A percentile compares a stretch with the other conserved stretches of the same genome.
Evolutionary conservation across 202 grass and related monocot genomes (phyloP).

Genomic region (Digitaria exilis): DNA sequence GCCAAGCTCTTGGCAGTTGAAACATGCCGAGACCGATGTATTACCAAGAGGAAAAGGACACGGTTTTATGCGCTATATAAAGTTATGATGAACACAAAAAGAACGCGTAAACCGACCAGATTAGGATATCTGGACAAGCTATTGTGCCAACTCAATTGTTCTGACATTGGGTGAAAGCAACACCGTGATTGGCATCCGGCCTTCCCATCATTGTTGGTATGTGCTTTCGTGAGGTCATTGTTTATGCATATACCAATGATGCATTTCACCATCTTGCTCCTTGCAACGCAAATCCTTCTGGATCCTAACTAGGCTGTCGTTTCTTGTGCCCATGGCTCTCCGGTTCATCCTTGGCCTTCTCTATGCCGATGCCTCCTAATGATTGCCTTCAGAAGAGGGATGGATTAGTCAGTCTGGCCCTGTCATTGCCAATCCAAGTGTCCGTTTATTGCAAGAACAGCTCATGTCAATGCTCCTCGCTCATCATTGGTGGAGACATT

Average conservation of each 20-base stretch:
- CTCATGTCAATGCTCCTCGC: conserved; percentile 46
- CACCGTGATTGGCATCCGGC: neutral
- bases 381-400: conserved; percentile 44
- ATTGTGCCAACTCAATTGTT: conserved; percentile 31
- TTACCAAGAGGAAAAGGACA: neutral
- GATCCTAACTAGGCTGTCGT: conserved; percentile 35
- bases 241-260: conserved; percentile 26
- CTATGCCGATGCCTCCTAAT: conserved; percentile 34
- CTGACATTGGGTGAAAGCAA: conserved; percentile 12
- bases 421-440: conserved; percentile 50
- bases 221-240: conserved; percentile 33
- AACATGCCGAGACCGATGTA: neutral
- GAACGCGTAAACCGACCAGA: neutral
- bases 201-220: neutral
- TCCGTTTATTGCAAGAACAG: conserved; percentile 46
- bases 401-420: conserved; percentile 21
- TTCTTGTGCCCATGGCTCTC: conserved; percentile 40
- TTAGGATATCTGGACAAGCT: neutral
- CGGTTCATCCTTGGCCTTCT: conserved; percentile 1
- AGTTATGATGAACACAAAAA: neutral
- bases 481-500: conserved; percentile 41
- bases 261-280: conserved; percentile 38
- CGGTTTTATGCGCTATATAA: neutral
- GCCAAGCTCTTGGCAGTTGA: neutral
- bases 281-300: conserved; percentile 37